phyloP scores from a whole-genome alignment of 2,329 filamentous ascomycete species.

The Myriosclerotinia duriaeana region DNA sequence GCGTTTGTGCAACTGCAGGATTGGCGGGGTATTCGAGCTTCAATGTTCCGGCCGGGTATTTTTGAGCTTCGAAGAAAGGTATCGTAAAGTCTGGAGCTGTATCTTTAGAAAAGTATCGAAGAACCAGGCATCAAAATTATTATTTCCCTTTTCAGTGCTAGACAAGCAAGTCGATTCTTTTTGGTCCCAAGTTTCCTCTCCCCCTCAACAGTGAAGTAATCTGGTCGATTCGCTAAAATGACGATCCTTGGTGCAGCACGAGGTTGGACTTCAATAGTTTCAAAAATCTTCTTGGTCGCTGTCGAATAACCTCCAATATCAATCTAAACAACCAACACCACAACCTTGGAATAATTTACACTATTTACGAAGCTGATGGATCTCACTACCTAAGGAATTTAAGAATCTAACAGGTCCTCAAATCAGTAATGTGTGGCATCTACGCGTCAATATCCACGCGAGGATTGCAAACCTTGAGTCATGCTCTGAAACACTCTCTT shows the following conservation, averaged over 20 bases:
- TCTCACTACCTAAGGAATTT: not conserved
- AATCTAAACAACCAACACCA: conserved; percentile 5
- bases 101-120: not conserved
- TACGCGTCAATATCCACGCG: conserved; percentile 50
- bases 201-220: conserved; percentile 13
- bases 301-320: not conserved
- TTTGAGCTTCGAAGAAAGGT: conserved; percentile 11
- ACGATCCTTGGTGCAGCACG: conserved; percentile 8
- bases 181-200: conserved; percentile 10
- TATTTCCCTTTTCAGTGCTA: not conserved
- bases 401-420: not conserved
- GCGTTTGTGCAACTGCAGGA: conserved; percentile 29
- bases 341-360: not conserved
- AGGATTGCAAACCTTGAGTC: conserved; percentile 38
- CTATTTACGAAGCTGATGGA: conserved; percentile 4
- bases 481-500: conserved; percentile 48
- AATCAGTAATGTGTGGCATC: conserved; percentile 58
- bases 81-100: not conserved
- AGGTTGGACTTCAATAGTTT: conserved; percentile 6
- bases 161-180: conserved; percentile 5
- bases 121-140: conserved; percentile 4
- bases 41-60: conserved; percentile 16
- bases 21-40: conserved; percentile 38
- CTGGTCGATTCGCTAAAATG: conserved; percentile 23
- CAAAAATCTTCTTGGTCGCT: not conserved